Evolutionary conservation across 805 yeast genomes (phyloP).

Genomic region (Starmera amethionina): DNA sequence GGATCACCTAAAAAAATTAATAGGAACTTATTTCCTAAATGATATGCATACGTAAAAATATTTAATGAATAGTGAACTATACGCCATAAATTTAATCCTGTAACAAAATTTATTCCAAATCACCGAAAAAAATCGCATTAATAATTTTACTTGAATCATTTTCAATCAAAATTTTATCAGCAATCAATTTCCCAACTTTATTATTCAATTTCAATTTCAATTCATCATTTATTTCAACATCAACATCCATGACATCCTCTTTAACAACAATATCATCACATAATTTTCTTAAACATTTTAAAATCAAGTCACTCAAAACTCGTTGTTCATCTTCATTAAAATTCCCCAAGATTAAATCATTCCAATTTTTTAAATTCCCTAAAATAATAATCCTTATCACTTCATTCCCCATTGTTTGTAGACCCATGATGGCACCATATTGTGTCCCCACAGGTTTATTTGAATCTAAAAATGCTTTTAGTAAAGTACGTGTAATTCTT

Average conservation of each 20-base stretch:
- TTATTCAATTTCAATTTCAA: constrained; percentile 35
- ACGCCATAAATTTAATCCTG: neutral
- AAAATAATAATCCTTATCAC: constrained; percentile 75
- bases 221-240: constrained; percentile 24
- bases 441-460: constrained; percentile 81
- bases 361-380: constrained; percentile 83
- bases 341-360: constrained; percentile 40
- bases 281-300: constrained; percentile 47
- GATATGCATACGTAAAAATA: neutral
- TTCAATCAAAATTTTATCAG: constrained; percentile 37
- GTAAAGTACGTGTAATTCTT: constrained; percentile 83
- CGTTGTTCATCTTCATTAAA: constrained; percentile 33
- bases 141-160: constrained; percentile 39
- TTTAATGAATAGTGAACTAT: constrained; percentile 1
- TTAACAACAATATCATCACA: constrained; percentile 20
- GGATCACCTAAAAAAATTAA: too few species aligned
- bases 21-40: constrained; percentile 18
- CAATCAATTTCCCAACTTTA: constrained; percentile 53
- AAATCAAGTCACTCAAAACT: constrained; percentile 36
- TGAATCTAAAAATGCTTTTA: constrained; percentile 83
- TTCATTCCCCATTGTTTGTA: constrained; percentile 77
- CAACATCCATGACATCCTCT: constrained; percentile 27
- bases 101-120: constrained; percentile 15
- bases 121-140: constrained; percentile 70
- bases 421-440: constrained; percentile 84